Percentiles rank a stretch among this genome's conserved stretches.
These are phyloP conservation scores for Nakataea oryzae DNA, from an alignment of 2,329 filamentous ascomycete genomes.

Conservation along the genomic window DNA sequence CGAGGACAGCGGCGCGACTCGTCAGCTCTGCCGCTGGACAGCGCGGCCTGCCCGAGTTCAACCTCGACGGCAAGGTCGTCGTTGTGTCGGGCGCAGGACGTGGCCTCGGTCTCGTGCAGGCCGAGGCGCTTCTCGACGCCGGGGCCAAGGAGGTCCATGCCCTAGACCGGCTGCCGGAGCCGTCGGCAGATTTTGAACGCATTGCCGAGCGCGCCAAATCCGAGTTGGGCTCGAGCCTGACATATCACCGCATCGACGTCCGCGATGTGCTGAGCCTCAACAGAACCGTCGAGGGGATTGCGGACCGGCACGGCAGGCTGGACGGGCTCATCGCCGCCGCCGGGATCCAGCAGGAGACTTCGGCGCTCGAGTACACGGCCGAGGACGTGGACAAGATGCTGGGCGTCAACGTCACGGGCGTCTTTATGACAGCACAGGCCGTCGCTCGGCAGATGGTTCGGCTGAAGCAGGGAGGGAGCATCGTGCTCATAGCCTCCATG, in stretches of 20 bases:
- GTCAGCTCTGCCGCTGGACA: neutral
- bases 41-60: conserved; percentile 57
- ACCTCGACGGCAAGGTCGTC: conserved; percentile 61
- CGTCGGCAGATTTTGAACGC: conserved; percentile 46
- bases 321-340: conserved; percentile 67
- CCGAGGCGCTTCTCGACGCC: conserved; percentile 69
- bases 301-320: conserved; percentile 56
- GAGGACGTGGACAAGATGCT: conserved; percentile 70
- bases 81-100: conserved; percentile 68
- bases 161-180: conserved; percentile 50
- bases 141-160: conserved; percentile 63
- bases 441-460: conserved; percentile 68
- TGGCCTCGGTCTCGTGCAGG: conserved; percentile 68
- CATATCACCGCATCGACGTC: conserved; percentile 74
- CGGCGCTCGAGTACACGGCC: conserved; percentile 71
- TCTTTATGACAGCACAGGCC: conserved; percentile 77
- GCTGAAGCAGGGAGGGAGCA: conserved; percentile 44
- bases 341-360: conserved; percentile 71
- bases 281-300: conserved; percentile 57
- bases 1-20: neutral
- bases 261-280: conserved; percentile 61
- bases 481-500: conserved; percentile 62
- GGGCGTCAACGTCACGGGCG: conserved; percentile 78
- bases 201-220: conserved; percentile 51
- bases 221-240: conserved; percentile 56